Conservation (phyloP, 495 filamentous ascomycete genomes). For the Aspergillus taichungensis region DNA sequence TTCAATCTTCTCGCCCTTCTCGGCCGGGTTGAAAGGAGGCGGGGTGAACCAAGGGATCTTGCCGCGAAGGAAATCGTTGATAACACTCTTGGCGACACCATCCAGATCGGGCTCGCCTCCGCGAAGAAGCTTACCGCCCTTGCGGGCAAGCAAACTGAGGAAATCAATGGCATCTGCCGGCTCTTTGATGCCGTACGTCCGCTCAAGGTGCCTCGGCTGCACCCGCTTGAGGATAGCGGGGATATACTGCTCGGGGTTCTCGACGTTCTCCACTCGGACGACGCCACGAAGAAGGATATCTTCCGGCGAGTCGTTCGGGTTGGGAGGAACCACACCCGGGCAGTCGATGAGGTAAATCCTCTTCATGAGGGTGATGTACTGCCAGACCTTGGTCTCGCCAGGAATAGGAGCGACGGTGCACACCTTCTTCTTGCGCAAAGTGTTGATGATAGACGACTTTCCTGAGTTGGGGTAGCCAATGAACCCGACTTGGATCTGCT, state of each 20-base stretch:
- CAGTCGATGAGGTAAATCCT: slow-evolving; percentile 96
- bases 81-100: slow-evolving; percentile 87
- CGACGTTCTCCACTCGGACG: slow-evolving; percentile 87
- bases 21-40: slow-evolving; percentile 53
- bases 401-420: slow-evolving; percentile 93
- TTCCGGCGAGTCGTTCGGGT: slow-evolving; percentile 64
- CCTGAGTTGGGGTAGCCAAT: slow-evolving; percentile 86
- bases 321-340: slow-evolving; percentile 90
- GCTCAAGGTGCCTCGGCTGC: slow-evolving; percentile 78
- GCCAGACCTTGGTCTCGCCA: slow-evolving; percentile 90
- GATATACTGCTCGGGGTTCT: slow-evolving; percentile 93
- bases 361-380: slow-evolving; percentile 95
- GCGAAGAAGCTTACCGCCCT: slow-evolving; percentile 75
- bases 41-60: slow-evolving; percentile 95
- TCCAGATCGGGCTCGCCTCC: slow-evolving; percentile 90
- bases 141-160: slow-evolving; percentile 77
- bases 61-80: slow-evolving; percentile 90
- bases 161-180: slow-evolving; percentile 64
- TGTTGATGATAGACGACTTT: slow-evolving; percentile 91
- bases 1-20: slow-evolving; percentile 46
- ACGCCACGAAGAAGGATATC: slow-evolving; percentile 91
- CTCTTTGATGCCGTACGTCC: slow-evolving; percentile 80
- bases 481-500: slow-evolving; percentile 84
- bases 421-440: slow-evolving; percentile 83
- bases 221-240: slow-evolving; percentile 70